Evolutionary conservation across 345 rosid species (phyloP).

Genomic region (Gossypium sturtianum): DNA sequence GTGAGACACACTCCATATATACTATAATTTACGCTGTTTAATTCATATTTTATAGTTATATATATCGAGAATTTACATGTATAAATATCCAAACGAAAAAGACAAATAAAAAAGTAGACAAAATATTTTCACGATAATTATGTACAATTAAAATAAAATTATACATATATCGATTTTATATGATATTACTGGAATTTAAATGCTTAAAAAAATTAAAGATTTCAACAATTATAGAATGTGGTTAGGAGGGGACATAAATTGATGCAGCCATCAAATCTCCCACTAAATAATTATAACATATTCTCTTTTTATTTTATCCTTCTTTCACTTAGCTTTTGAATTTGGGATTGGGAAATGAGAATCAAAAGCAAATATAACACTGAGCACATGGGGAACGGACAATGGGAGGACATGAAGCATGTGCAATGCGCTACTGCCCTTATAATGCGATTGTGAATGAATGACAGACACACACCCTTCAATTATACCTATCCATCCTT

Average conservation of each 20-base stretch:
- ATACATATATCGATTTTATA: no score
- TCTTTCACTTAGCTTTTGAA: not conserved
- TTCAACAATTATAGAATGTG: no score
- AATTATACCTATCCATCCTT: not conserved
- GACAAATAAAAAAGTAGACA: no score
- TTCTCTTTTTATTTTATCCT: not conserved
- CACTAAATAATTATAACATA: not conserved
- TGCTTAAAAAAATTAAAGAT: no score
- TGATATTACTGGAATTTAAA: no score
- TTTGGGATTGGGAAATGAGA: constrained; percentile 1
- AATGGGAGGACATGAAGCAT: not conserved
- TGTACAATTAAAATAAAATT: no score
- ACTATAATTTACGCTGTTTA: no score
- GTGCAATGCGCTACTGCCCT: not conserved
- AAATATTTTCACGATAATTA: no score
- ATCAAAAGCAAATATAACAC: not conserved
- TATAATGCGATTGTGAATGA: not conserved
- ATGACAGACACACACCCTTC: not conserved
- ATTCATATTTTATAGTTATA: no score
- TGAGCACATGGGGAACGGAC: not conserved
- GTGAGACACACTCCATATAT: no score
- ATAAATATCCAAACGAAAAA: no score
- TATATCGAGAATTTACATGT: no score
- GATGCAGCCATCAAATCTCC: not conserved
- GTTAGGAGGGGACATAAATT: not conserved